These are phyloP conservation scores for Oryza punctata DNA, from an alignment of 176 grass and related monocot species.

Conservation along the genomic window DNA sequence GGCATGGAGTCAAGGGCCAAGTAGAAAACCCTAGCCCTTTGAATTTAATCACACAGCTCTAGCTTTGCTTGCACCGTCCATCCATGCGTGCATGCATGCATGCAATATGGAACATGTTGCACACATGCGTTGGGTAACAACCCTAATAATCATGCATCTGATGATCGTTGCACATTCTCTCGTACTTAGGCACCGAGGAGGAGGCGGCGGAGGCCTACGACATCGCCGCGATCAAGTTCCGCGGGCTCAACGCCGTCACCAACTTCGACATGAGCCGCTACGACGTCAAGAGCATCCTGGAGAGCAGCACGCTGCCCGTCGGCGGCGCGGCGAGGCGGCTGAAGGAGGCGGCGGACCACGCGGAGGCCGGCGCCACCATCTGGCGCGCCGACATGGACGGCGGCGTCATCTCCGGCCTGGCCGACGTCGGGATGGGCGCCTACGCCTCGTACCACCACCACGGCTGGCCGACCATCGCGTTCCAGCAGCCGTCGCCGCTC, in stretches of 20 bases:
- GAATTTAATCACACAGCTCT: slow-evolving; percentile 37
- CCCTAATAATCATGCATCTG: slow-evolving; percentile 35
- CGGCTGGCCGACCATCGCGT: slow-evolving; percentile 62
- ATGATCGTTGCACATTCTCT: slow-evolving; percentile 23
- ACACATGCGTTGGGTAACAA: slow-evolving; percentile 29
- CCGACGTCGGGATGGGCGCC: slow-evolving; percentile 37
- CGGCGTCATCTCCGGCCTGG: slow-evolving; percentile 45
- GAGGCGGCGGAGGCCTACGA: slow-evolving; percentile 88
- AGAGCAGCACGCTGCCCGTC: slow-evolving; percentile 50
- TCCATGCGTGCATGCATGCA: slow-evolving; percentile 27
- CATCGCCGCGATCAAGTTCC: slow-evolving; percentile 78
- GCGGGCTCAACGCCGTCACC: slow-evolving; percentile 68
- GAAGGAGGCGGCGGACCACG: slow-evolving; percentile 50
- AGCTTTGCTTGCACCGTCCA: background rate
- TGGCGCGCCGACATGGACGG: slow-evolving; percentile 49
- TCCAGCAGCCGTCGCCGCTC: slow-evolving; percentile 59
- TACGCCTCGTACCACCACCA: slow-evolving; percentile 52
- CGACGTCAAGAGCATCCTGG: slow-evolving; percentile 70
- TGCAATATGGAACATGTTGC: slow-evolving; percentile 40
- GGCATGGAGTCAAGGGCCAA: slow-evolving; percentile 43
- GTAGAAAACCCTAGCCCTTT: slow-evolving; percentile 38
- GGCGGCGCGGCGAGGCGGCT: slow-evolving; percentile 52
- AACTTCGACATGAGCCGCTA: slow-evolving; percentile 85
- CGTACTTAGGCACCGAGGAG: slow-evolving; percentile 67
- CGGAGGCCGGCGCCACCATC: slow-evolving; percentile 43